A percentile compares a stretch with the other conserved stretches of the same genome.
These are phyloP conservation scores for Marchantia polymorpha DNA, from an alignment of 225 moss, liverwort and hornwort genomes.

Conservation along the genomic window DNA sequence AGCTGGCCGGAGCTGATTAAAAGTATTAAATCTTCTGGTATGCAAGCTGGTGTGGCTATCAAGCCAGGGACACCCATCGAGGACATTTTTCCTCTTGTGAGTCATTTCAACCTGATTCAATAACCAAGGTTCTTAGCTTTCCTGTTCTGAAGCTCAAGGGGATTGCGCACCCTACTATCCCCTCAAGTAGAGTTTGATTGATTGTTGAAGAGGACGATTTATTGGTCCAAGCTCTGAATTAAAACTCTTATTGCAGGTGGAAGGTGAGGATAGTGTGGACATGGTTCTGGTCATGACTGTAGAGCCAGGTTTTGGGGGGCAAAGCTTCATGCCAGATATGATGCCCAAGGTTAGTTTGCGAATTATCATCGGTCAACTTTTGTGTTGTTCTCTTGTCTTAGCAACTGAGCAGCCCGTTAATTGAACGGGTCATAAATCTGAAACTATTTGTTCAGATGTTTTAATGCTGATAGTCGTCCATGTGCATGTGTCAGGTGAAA, in stretches of 20 bases:
- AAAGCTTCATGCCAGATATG: constrained; percentile 89
- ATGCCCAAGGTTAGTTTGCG: constrained; percentile 71
- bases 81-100: constrained; percentile 83
- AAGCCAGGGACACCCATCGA: constrained; percentile 80
- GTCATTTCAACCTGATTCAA: constrained; percentile 1
- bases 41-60: constrained; percentile 85
- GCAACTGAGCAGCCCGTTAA: no score
- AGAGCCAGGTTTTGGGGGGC: constrained; percentile 95
- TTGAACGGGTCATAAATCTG: not conserved
- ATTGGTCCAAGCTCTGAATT: not conserved
- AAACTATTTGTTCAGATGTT: not conserved
- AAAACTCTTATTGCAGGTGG: constrained; percentile 50
- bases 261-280: constrained; percentile 70
- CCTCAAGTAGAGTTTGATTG: not conserved
- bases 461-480: not conserved
- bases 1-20: constrained; percentile 79
- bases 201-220: not conserved
- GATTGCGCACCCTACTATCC: not conserved
- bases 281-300: constrained; percentile 99
- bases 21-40: constrained; percentile 77
- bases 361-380: not conserved
- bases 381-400: not conserved
- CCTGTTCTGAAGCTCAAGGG: not conserved
- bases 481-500: constrained; percentile 56
- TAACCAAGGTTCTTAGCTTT: not conserved